A percentile compares a stretch with the other conserved stretches of the same genome.
Conservation (phyloP, 345 rosid genomes). For the Odontarrhena argentea region DNA sequence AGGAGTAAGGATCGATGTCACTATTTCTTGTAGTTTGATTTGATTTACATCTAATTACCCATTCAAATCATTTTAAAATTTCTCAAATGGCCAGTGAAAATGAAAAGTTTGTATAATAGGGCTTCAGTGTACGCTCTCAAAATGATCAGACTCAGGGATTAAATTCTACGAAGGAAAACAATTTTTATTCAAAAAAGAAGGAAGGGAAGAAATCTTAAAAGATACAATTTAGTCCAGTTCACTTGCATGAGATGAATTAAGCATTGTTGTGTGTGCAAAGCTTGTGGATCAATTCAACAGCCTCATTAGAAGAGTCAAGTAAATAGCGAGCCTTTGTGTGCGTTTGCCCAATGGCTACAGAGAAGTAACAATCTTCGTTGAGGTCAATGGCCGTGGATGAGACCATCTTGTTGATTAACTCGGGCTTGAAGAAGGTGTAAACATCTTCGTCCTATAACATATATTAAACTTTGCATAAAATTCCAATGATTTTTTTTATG, state of each 20-base stretch:
- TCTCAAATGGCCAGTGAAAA: no score
- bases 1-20: no score
- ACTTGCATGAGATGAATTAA: constrained; percentile 17
- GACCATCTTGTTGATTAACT: constrained; percentile 55
- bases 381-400: constrained; percentile 89
- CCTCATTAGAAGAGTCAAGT: constrained; percentile 76
- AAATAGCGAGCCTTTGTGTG: constrained; percentile 78
- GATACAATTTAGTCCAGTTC: not conserved
- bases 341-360: constrained; percentile 73
- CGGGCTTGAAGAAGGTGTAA: constrained; percentile 92
- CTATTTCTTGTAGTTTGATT: no score
- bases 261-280: constrained; percentile 46
- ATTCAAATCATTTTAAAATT: no score
- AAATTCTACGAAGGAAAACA: no score
- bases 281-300: constrained; percentile 60
- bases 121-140: no score
- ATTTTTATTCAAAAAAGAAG: no score
- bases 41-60: no score
- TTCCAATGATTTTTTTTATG: constrained; percentile 1
- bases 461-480: constrained; percentile 19
- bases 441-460: constrained; percentile 85
- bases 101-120: no score
- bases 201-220: not conserved
- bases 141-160: no score
- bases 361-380: constrained; percentile 86